phyloP scores from a whole-genome alignment of 371 early-diverging fungal species.

The Syncephalis fuscata region DNA sequence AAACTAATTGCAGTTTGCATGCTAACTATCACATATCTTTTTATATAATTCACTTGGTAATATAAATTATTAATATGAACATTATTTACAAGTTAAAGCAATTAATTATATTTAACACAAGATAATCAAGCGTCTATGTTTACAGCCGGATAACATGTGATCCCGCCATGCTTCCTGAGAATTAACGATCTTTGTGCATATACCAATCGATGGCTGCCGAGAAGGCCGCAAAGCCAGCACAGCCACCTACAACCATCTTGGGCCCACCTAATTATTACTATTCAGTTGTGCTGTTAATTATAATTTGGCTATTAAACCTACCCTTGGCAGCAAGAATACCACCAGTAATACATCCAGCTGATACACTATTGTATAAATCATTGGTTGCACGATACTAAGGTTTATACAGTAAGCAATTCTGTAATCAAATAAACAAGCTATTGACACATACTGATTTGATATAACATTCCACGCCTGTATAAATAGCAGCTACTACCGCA shows the following conservation, averaged over 20 bases:
- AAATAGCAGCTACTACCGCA: slow-evolving; percentile 81
- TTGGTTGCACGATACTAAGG: slow-evolving; percentile 84
- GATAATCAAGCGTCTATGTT: too few relatives aligned
- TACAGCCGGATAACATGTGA: too few relatives aligned
- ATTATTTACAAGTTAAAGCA: too few relatives aligned
- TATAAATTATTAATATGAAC: too few relatives aligned
- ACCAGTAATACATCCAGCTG: slow-evolving; percentile 90
- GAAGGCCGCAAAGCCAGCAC: slow-evolving; percentile 90
- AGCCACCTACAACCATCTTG: slow-evolving; percentile 62
- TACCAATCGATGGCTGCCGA: slow-evolving; percentile 83
- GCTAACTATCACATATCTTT: too few relatives aligned
- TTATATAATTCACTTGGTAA: too few relatives aligned
- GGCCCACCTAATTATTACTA: slow-evolving; percentile 35
- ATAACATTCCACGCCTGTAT: slow-evolving; percentile 82
- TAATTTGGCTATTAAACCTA: slow-evolving; percentile 3
- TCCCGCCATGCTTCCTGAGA: background rate
- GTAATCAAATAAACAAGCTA: background rate
- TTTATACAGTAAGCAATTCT: background rate
- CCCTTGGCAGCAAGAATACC: slow-evolving; percentile 66
- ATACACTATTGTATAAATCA: slow-evolving; percentile 75
- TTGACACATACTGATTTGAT: slow-evolving; percentile 62
- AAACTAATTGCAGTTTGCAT: too few relatives aligned
- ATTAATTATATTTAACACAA: too few relatives aligned
- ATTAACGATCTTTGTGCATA: slow-evolving; percentile 18
- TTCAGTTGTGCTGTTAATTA: background rate